Percentiles rank a stretch among this genome's conserved stretches.
Evolutionary conservation across 2,329 filamentous ascomycete species (phyloP).

Genomic region (Claviceps spartinae): DNA sequence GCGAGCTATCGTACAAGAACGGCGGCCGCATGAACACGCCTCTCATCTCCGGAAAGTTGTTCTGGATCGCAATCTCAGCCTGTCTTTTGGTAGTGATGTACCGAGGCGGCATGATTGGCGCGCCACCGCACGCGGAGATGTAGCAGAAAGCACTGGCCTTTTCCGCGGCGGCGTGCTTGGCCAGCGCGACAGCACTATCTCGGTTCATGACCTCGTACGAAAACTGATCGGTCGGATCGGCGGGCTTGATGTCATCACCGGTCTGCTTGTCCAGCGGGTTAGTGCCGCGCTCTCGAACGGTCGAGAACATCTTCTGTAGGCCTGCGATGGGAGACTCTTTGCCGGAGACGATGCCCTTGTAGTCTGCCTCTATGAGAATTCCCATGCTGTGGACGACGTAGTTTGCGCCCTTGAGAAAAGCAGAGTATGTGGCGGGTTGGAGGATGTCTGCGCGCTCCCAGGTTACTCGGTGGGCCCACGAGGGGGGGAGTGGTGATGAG

Average conservation of each 20-base stretch:
- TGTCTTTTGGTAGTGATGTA: conserved; percentile 90
- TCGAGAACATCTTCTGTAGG: conserved; percentile 63
- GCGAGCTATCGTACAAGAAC: conserved; percentile 77
- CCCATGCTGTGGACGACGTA: conserved; percentile 92
- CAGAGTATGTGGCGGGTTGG: conserved; percentile 63
- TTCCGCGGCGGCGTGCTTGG: conserved; percentile 56
- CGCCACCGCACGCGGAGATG: conserved; percentile 77
- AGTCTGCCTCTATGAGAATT: conserved; percentile 91
- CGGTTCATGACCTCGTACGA: conserved; percentile 98
- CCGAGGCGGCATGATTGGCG: conserved; percentile 67
- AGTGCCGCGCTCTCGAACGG: conserved; percentile 46
- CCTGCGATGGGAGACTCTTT: conserved; percentile 70
- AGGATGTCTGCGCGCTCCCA: conserved; percentile 88
- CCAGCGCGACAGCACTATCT: conserved; percentile 72
- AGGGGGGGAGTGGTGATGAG: conserved; percentile 53
- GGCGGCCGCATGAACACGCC: conserved; percentile 72
- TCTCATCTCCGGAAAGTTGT: conserved; percentile 60
- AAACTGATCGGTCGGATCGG: conserved; percentile 59
- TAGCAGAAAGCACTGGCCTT: conserved; percentile 64
- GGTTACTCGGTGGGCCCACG: conserved; percentile 69
- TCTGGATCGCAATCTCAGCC: conserved; percentile 65
- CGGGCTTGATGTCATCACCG: conserved; percentile 47
- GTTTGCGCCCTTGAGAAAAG: conserved; percentile 62
- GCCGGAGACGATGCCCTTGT: conserved; percentile 82
- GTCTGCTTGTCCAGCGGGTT: conserved; percentile 55